Evolutionary conservation across 768 basidiomycete species (phyloP).

Genomic region (Pleurotus eryngii): DNA sequence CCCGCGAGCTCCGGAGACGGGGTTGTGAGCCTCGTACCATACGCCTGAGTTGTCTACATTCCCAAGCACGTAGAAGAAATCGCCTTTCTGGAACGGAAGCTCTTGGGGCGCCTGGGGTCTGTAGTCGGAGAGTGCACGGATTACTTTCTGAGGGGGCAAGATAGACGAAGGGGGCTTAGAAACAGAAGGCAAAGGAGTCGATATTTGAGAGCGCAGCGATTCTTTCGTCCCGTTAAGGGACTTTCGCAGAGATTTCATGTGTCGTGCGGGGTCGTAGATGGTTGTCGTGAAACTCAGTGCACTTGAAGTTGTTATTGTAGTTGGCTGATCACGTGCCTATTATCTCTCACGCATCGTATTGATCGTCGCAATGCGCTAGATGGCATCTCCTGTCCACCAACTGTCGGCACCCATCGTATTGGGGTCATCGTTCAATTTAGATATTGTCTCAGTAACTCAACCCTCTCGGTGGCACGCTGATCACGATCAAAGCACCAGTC

Average conservation of each 20-base stretch:
- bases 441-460: no score
- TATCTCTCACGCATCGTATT: no score
- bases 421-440: no score
- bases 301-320: no score
- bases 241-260: slow-evolving; percentile 83
- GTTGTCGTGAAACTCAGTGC: slow-evolving; percentile 22
- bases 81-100: slow-evolving; percentile 88
- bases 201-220: slow-evolving; percentile 57
- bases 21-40: slow-evolving; percentile 97
- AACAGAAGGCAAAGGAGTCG: slow-evolving; percentile 65
- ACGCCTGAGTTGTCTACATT: slow-evolving; percentile 55
- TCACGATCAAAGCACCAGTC: no score
- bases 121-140: slow-evolving; percentile 74
- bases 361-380: no score
- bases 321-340: neutral
- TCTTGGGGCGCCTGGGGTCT: slow-evolving; percentile 75
- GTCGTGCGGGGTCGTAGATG: slow-evolving; percentile 14
- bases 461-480: no score
- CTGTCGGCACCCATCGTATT: no score
- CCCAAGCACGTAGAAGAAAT: slow-evolving; percentile 94
- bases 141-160: slow-evolving; percentile 91
- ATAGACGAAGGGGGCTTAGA: slow-evolving; percentile 70
- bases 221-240: slow-evolving; percentile 71
- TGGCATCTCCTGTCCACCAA: no score
- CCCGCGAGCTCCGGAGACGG: slow-evolving; percentile 85